phyloP scores from a whole-genome alignment of 2,329 filamentous ascomycete genomes.

The Coleophoma cylindrospora region DNA sequence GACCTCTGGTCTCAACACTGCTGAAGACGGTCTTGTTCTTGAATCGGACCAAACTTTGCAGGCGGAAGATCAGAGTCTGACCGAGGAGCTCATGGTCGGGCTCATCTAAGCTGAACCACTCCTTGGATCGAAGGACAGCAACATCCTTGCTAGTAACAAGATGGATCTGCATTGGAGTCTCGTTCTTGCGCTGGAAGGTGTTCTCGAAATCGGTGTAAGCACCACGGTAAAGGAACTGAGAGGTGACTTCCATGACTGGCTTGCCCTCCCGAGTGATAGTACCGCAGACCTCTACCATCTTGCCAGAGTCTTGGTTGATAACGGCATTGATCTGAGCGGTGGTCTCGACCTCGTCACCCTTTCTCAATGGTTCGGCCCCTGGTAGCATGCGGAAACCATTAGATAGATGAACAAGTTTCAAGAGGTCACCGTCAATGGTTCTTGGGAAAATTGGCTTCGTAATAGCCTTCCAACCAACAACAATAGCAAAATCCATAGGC shows the following conservation, averaged over 20 bases:
- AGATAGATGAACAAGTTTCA: constrained; percentile 94
- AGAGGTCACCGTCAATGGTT: constrained; percentile 89
- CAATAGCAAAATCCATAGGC: constrained; percentile 98
- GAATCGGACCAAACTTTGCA: constrained; percentile 86
- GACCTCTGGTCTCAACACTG: constrained; percentile 84
- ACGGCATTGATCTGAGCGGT: constrained; percentile 96
- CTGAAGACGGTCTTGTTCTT: constrained; percentile 93
- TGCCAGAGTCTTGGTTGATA: constrained; percentile 95
- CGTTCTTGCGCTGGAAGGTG: constrained; percentile 96
- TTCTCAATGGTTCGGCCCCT: constrained; percentile 89
- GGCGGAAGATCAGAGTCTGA: constrained; percentile 92
- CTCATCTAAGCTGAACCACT: constrained; percentile 92
- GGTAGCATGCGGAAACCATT: constrained; percentile 99
- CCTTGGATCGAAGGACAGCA: constrained; percentile 89
- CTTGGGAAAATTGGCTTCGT: constrained; percentile 99
- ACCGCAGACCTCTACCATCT: constrained; percentile 99
- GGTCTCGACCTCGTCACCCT: constrained; percentile 87
- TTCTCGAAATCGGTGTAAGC: constrained; percentile 92
- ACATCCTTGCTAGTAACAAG: constrained; percentile 86
- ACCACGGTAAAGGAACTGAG: constrained; percentile 95
- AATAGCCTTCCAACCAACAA: constrained; percentile 98
- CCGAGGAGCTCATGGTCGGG: constrained; percentile 82
- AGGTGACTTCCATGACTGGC: constrained; percentile 96
- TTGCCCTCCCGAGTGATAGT: constrained; percentile 82
- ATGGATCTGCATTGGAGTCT: constrained; percentile 92